Evolutionary conservation across 2,329 filamentous ascomycete genomes (phyloP), one percentile per base, ranked within the genome.

Genomic region (Pseudocercospora cruenta): DNA sequence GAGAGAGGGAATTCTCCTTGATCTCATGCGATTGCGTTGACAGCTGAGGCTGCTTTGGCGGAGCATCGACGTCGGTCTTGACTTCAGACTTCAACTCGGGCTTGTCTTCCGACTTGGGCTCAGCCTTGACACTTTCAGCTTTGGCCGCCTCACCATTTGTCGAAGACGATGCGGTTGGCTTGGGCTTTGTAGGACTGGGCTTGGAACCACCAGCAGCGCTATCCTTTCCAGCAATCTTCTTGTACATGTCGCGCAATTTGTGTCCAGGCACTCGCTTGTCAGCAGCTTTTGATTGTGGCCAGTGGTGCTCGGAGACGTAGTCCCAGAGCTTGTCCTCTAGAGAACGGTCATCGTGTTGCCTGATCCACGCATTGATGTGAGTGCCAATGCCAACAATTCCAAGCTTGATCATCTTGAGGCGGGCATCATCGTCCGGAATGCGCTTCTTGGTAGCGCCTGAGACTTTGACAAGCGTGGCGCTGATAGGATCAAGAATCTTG

Each of bases 321-420:
- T 77, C 72, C 78, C 78, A 79, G 16, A 79, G 68, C 53, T 72
- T 71, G 49, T 75, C 71, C 33, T 76, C 75, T 19, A 76, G 64
- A 14, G 62, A 54, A 36, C 63, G 68, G 45, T 70, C 62, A 10
- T 69, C 69, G 54, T 71, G 67, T 54, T 75, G 70, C 19, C 68
- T 65, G 5, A 73, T 81, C 36, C 82, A 78, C 31, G 81, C 80
- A 58, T 86, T 84, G 67, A 90, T 85, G 72, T 88, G 89, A 63
- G 86, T 84, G 61, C 88, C 88, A 75, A 90, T 88, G 4, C 83
- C 83, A 49, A 88, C 81, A 43, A 90, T 78, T 73, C 89, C 86
- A 28, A 81, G 80, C 71, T 88, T 88, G 73, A 90, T 85, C 51
- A 88, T 84, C 72, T 82, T 84, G 22, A 89, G 85, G 53, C 89